Base-by-base conservation (phyloP, 179 eudicot species). In the Silene vulgaris region DNA sequence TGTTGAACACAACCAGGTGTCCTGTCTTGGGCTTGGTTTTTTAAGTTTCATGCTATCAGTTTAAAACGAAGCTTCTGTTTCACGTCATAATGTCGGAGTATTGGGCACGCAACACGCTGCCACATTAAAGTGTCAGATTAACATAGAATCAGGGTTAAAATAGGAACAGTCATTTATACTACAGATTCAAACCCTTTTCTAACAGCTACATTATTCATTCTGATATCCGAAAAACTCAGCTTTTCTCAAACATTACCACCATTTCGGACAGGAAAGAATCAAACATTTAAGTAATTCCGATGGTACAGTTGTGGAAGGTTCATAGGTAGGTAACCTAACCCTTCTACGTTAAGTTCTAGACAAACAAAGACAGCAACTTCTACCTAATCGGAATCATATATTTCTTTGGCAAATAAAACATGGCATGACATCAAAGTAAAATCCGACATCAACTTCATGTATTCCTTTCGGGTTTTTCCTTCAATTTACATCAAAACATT, bases 241-340 rank as follows among this genome's bases (percentile, higher is more conserved):
- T n/a, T 16, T 16, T 9, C 20, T 56, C 60, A 14, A 64, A 64
- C 32, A 65, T 13, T 13, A 21, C n/a, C n/a, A 3, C 21, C 17
- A 65, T 12, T 30, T 5, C 48, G 20, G 45, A 45, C 14, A 45
- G 48, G 48, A 30, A 14, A 30, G 29, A 65, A 26, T n/a, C 4
- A 13, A 32, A 29, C 45, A 29, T 32, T 35, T 4, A 13, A 19
- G 14, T 8, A 40, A 20, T 19, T 69, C 16, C 29, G 6, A 40
- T 43, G 40, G 73, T 60, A 48, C 61, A 70, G 60, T 68, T 8
- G 26, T 43, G 54, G 16, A 8, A 69, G 72, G 72, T 68, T 28
- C 54, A 68, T 5, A 37, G 56, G 57, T 70, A 70, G 35, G 61
- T 57, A 70, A 50, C 73, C 61, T 70, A 3, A 70, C 61, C 30